Percentiles rank a stretch among this genome's conserved stretches.
phyloP scores from a whole-genome alignment of 2,329 filamentous ascomycete genomes.

The Purpureocillium takamizusanense region DNA sequence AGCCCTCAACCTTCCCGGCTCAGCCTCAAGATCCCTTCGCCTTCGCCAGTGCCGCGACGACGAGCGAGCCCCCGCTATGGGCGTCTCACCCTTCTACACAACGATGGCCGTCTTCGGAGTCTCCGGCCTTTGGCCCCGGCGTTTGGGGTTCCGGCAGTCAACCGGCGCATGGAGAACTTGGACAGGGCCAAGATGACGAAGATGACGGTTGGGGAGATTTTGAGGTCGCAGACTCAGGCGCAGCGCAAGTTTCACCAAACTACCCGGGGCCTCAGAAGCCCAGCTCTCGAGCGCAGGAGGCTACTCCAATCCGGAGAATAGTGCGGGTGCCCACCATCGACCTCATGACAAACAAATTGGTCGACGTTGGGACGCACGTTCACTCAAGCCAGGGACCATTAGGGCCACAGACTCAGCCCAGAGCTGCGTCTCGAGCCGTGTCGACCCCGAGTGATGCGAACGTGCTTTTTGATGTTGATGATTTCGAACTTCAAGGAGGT shows the following conservation, averaged over 20 bases:
- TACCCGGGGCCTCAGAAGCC: neutral
- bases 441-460: slow-evolving; percentile 28
- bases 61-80: too few relatives aligned
- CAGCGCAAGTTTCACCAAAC: slow-evolving; percentile 3
- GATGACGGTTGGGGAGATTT: slow-evolving; percentile 63
- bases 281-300: neutral
- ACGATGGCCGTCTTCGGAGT: slow-evolving; percentile 22
- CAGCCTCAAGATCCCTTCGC: slow-evolving; percentile 15
- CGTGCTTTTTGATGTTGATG: slow-evolving; percentile 59
- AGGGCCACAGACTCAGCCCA: slow-evolving; percentile 6
- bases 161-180: neutral
- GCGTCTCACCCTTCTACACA: too few relatives aligned
- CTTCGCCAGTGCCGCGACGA: slow-evolving; percentile 10
- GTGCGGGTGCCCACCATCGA: slow-evolving; percentile 43
- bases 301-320: neutral
- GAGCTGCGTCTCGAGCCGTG: neutral
- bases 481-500: slow-evolving; percentile 35
- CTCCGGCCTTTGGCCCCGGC: slow-evolving; percentile 10
- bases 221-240: slow-evolving; percentile 40
- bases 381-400: neutral
- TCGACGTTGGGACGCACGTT: slow-evolving; percentile 23
- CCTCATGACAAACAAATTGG: slow-evolving; percentile 42
- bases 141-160: slow-evolving; percentile 8
- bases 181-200: slow-evolving; percentile 34
- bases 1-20: too few relatives aligned